Conservation (phyloP, 2,329 filamentous ascomycete species). For the Cercospora nicotianae region DNA sequence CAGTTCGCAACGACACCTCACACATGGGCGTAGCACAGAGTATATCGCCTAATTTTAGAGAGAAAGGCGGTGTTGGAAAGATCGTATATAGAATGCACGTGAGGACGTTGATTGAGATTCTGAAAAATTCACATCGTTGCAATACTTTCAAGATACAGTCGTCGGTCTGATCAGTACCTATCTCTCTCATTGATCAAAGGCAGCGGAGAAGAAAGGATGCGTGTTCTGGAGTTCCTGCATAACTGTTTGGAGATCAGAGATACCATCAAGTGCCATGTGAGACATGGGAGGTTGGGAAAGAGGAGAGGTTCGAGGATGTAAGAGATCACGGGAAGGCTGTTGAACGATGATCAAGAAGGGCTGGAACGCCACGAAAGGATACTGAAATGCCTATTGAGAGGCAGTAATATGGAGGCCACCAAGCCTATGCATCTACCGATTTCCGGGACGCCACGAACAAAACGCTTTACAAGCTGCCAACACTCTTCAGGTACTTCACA, state of each 20-base stretch:
- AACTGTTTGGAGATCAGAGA: neutral
- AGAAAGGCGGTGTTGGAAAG: neutral
- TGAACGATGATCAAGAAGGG: neutral
- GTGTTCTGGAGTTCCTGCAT: neutral
- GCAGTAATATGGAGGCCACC: neutral
- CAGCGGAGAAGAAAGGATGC: neutral
- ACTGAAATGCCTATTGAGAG: neutral
- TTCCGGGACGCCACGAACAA: neutral
- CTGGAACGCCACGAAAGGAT: neutral
- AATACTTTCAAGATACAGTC: neutral
- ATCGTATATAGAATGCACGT: neutral
- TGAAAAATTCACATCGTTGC: neutral
- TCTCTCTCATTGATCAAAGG: neutral
- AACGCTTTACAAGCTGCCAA: constrained; percentile 9
- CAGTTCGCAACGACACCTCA: neutral
- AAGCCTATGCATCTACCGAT: neutral
- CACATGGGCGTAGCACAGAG: neutral
- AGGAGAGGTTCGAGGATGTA: neutral
- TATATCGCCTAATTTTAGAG: neutral
- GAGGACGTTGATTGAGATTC: neutral
- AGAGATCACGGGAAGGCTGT: neutral
- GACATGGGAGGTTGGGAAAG: neutral
- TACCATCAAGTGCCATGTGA: neutral
- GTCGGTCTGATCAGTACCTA: too few relatives aligned
- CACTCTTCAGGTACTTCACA: constrained; percentile 11